These are phyloP conservation scores for Tylopilus sp. DNA, from an alignment of 768 basidiomycete species.

Conservation along the genomic window DNA sequence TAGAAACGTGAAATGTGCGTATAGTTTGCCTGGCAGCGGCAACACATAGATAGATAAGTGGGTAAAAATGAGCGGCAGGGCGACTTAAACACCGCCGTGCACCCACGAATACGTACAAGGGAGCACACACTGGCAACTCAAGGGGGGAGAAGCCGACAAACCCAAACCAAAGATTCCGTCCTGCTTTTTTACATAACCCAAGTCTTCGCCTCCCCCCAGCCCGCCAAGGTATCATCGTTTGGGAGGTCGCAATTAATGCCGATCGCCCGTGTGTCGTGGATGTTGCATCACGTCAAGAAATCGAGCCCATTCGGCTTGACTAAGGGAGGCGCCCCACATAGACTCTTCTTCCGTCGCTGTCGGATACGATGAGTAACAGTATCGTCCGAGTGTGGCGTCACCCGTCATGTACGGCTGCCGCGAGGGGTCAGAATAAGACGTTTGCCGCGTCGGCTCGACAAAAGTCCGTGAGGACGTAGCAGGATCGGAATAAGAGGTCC, in stretches of 20 bases:
- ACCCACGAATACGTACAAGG: conserved; percentile 24
- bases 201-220: conserved; percentile 10
- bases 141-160: conserved; percentile 11
- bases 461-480: conserved; percentile 23
- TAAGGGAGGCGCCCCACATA: conserved; percentile 78
- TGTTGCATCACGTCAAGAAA: conserved; percentile 66
- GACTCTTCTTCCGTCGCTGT: conserved; percentile 49
- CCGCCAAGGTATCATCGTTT: conserved; percentile 5
- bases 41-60: conserved; percentile 15
- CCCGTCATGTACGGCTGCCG: conserved; percentile 27
- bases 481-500: conserved; percentile 25
- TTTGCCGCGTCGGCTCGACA: conserved; percentile 18
- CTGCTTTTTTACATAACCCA: conserved; percentile 29
- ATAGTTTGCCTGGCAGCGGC: conserved; percentile 16
- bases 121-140: conserved; percentile 16
- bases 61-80: conserved; percentile 4
- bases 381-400: conserved; percentile 21
- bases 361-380: conserved; percentile 43
- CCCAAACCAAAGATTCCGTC: conserved; percentile 25
- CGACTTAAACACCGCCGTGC: conserved; percentile 11
- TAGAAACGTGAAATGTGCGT: conserved; percentile 16
- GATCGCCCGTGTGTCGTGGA: conserved; percentile 29
- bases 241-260: conserved; percentile 19
- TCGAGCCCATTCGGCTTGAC: conserved; percentile 69
- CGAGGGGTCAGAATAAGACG: conserved; percentile 24